Evolutionary conservation across 345 rosid genomes (phyloP).

Genomic region (Luvunga scandens): DNA sequence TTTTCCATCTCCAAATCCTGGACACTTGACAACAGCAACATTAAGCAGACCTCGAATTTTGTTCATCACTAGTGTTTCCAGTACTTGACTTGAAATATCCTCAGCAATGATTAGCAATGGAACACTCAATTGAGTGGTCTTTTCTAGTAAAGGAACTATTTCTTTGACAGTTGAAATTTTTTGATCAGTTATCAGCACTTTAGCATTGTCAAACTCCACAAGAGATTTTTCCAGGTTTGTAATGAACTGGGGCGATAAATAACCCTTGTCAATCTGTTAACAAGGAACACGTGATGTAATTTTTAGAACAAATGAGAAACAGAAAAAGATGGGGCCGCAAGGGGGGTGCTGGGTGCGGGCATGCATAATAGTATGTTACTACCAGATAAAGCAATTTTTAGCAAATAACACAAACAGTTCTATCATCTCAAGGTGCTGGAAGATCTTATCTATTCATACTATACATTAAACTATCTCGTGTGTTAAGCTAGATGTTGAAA

Average conservation of each 20-base stretch:
- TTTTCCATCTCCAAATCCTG: conserved; percentile 70
- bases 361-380: not conserved
- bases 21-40: conserved; percentile 84
- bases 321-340: not conserved
- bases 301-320: not conserved
- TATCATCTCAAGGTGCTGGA: not conserved
- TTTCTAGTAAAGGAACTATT: conserved; percentile 69
- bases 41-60: conserved; percentile 69
- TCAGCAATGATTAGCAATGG: conserved; percentile 79
- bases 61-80: conserved; percentile 70
- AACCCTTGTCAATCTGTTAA: conserved; percentile 80
- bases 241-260: conserved; percentile 75
- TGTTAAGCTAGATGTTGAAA: not conserved
- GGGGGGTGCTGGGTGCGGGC: not conserved
- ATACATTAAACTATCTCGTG: not conserved
- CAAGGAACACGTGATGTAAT: conserved; percentile 11
- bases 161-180: conserved; percentile 64
- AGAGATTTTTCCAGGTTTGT: conserved; percentile 71
- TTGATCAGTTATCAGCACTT: conserved; percentile 75
- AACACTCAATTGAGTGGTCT: conserved; percentile 68
- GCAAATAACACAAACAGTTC: not conserved
- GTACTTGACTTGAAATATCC: conserved; percentile 64
- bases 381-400: not conserved
- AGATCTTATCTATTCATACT: not conserved
- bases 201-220: conserved; percentile 82